phyloP scores from a whole-genome alignment of 2,329 filamentous ascomycete genomes.

The Fusarium veterinarium region DNA sequence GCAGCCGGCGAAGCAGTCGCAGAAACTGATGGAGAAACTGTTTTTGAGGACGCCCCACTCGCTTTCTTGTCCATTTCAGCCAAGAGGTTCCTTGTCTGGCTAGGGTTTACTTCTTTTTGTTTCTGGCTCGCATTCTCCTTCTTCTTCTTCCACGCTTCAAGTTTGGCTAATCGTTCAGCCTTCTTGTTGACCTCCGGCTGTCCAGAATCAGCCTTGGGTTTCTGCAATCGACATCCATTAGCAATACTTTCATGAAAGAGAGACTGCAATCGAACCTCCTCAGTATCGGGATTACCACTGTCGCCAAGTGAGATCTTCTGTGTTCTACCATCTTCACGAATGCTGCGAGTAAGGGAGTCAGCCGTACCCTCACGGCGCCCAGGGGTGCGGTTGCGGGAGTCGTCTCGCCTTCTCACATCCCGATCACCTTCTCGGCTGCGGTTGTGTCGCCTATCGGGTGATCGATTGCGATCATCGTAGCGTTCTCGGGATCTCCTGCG shows the following conservation, averaged over 20 bases:
- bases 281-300: conserved; percentile 60
- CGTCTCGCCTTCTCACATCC: conserved; percentile 79
- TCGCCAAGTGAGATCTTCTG: conserved; percentile 64
- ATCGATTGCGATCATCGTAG: conserved; percentile 68
- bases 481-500: conserved; percentile 73
- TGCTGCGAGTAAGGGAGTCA: conserved; percentile 75
- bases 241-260: conserved; percentile 35
- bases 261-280: conserved; percentile 65
- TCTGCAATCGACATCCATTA: conserved; percentile 60
- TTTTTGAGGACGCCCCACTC: conserved; percentile 57
- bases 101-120: conserved; percentile 74
- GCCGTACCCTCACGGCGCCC: conserved; percentile 76
- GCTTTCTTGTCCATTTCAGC: conserved; percentile 80
- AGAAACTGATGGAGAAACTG: conserved; percentile 63
- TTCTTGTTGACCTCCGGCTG: conserved; percentile 79
- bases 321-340: conserved; percentile 70
- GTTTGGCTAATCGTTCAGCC: conserved; percentile 81
- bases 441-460: conserved; percentile 68
- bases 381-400: conserved; percentile 74
- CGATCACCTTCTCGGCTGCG: conserved; percentile 71
- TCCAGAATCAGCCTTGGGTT: conserved; percentile 57
- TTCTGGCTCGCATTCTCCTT: conserved; percentile 81
- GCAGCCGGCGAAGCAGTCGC: conserved; percentile 63
- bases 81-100: conserved; percentile 73
- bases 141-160: conserved; percentile 94